A percentile compares a stretch with the other conserved stretches of the same genome.
Evolutionary conservation across 164 flowering plant species (phyloP).

Genomic region (Tetracentron sinense): DNA sequence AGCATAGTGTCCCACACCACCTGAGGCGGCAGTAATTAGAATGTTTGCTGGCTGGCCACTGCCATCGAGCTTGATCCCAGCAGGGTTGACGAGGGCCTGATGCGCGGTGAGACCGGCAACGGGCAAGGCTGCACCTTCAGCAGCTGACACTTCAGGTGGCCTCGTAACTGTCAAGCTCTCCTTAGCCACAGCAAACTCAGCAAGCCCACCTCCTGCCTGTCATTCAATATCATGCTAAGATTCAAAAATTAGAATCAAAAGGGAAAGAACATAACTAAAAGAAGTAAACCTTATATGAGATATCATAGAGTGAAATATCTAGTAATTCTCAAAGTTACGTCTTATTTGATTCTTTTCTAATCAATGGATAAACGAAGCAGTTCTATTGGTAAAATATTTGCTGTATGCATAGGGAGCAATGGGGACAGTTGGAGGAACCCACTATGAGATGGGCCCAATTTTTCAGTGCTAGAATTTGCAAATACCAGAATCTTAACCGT

Average conservation of each 20-base stretch:
- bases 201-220: conserved; percentile 14
- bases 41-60: background rate
- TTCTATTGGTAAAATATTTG: too few relatives aligned
- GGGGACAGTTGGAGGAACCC: too few relatives aligned
- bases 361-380: too few relatives aligned
- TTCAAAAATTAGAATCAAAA: background rate
- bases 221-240: background rate
- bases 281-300: too few relatives aligned
- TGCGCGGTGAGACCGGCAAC: conserved; percentile 1
- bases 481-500: too few relatives aligned
- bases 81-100: background rate
- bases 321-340: too few relatives aligned
- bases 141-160: conserved; percentile 11
- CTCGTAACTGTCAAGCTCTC: conserved; percentile 1
- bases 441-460: too few relatives aligned
- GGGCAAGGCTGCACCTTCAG: conserved; percentile 7
- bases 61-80: conserved; percentile 7
- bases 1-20: conserved; percentile 8
- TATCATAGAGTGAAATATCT: too few relatives aligned
- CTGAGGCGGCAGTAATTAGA: conserved; percentile 8
- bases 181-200: conserved; percentile 7
- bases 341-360: too few relatives aligned
- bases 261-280: background rate
- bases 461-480: too few relatives aligned
- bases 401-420: too few relatives aligned